phyloP scores from a whole-genome alignment of 2,329 filamentous ascomycete species.

The Podosphaera fusca region DNA sequence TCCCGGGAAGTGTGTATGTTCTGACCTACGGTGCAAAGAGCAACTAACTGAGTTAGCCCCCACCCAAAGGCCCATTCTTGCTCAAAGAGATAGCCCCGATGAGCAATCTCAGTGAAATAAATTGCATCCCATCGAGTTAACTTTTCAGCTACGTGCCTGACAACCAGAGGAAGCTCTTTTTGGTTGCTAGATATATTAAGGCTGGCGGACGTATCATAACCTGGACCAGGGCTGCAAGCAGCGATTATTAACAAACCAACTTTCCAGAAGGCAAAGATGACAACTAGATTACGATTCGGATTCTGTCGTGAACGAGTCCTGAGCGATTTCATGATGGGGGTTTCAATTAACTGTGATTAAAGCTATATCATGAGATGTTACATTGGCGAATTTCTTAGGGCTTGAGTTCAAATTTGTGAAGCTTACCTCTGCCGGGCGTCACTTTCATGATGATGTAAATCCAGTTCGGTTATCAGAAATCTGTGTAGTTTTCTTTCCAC shows the following conservation, averaged over 20 bases:
- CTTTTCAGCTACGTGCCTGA: constrained; percentile 17
- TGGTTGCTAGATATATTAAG: constrained; percentile 20
- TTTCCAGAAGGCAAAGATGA: constrained; percentile 32
- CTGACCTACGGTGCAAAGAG: constrained; percentile 11
- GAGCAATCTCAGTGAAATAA: constrained; percentile 44
- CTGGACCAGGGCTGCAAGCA: constrained; percentile 28
- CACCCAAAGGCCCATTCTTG: constrained; percentile 71
- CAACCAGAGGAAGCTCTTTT: constrained; percentile 6
- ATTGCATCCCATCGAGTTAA: constrained; percentile 63
- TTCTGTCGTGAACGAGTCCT: too few relatives aligned
- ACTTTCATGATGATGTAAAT: too few relatives aligned
- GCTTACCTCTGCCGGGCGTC: too few relatives aligned
- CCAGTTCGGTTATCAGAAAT: too few relatives aligned
- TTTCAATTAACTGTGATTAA: too few relatives aligned
- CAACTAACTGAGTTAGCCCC: constrained; percentile 23
- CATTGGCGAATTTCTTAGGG: too few relatives aligned
- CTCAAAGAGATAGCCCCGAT: constrained; percentile 45
- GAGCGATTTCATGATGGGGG: too few relatives aligned
- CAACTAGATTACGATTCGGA: too few relatives aligned
- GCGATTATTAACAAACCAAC: constrained; percentile 38
- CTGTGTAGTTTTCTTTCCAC: too few relatives aligned
- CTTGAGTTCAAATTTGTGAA: too few relatives aligned
- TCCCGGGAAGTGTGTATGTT: constrained; percentile 1
- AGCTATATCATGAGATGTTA: too few relatives aligned
- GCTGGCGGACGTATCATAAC: constrained; percentile 59